Evolutionary conservation across 2,329 filamentous ascomycete genomes (phyloP).

Genomic region (Fusarium nisikadoi): DNA sequence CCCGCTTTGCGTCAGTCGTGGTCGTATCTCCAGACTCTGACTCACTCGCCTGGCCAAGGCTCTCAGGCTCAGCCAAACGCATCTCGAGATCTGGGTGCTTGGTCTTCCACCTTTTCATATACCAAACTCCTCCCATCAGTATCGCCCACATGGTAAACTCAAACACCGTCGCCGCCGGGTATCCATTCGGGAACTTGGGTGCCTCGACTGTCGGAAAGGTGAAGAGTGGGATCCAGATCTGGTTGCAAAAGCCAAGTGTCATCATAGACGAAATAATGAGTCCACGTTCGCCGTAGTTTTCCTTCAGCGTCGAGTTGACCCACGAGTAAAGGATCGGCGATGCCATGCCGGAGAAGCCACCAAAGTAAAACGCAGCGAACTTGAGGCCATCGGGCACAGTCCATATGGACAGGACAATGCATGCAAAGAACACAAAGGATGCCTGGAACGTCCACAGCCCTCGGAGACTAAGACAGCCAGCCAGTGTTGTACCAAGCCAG

Average conservation of each 20-base stretch:
- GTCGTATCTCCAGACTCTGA: accelerated
- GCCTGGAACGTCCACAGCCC: slow-evolving; percentile 5
- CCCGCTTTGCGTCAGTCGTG: neutral
- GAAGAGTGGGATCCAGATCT: slow-evolving; percentile 2
- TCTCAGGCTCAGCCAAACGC: accelerated
- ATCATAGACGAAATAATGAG: slow-evolving; percentile 9
- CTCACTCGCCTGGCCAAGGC: accelerated
- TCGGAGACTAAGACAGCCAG: neutral
- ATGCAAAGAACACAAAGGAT: neutral
- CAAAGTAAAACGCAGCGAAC: neutral
- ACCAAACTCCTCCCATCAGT: slow-evolving; percentile 7
- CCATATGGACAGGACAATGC: neutral
- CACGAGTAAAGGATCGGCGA: neutral
- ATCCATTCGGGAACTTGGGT: neutral
- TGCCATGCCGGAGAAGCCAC: slow-evolving; percentile 4
- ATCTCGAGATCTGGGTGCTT: neutral
- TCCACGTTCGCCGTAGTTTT: neutral
- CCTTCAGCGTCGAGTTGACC: neutral
- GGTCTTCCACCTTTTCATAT: neutral
- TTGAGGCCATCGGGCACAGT: neutral
- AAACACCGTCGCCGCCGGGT: neutral
- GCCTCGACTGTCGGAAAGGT: neutral
- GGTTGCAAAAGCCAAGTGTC: slow-evolving; percentile 5
- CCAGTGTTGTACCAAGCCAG: neutral
- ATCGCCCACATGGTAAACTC: slow-evolving; percentile 3